A percentile compares a stretch with the other conserved stretches of the same genome.
phyloP scores from a whole-genome alignment of 805 yeast genomes.

The Candida easanensis region DNA sequence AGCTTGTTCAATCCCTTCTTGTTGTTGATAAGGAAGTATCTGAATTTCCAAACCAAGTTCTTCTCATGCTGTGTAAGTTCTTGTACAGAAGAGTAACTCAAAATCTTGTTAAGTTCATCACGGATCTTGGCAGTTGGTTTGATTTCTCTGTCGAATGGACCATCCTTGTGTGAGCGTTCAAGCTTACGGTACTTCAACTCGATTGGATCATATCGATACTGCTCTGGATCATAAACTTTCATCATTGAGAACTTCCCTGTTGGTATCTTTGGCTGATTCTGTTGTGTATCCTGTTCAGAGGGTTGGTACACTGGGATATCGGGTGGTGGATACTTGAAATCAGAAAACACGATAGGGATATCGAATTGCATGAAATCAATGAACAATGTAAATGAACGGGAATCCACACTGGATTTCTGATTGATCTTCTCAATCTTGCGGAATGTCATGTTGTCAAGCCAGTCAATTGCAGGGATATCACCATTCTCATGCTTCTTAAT shows the following conservation, averaged over 20 bases:
- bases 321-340: constrained; percentile 40
- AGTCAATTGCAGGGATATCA: constrained; percentile 54
- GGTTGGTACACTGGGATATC: constrained; percentile 39
- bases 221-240: constrained; percentile 68
- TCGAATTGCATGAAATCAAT: constrained; percentile 66
- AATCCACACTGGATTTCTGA: constrained; percentile 24
- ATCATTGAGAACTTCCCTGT: constrained; percentile 33
- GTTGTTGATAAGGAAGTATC: constrained; percentile 74
- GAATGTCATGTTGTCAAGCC: constrained; percentile 73
- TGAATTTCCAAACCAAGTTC: constrained; percentile 84
- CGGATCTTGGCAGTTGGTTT: constrained; percentile 85
- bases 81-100: constrained; percentile 80
- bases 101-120: constrained; percentile 65
- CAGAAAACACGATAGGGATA: constrained; percentile 69
- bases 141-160: constrained; percentile 75
- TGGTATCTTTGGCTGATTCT: constrained; percentile 28
- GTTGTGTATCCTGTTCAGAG: constrained; percentile 36
- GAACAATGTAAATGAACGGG: constrained; percentile 36
- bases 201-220: constrained; percentile 69
- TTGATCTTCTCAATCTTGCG: constrained; percentile 40
- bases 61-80: constrained; percentile 79
- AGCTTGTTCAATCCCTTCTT: constrained; percentile 74
- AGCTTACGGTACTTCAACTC: constrained; percentile 83
- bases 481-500: constrained; percentile 67
- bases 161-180: constrained; percentile 77